Evolutionary conservation across 495 filamentous ascomycete genomes (phyloP).

Genomic region (Peziza echinospora): DNA sequence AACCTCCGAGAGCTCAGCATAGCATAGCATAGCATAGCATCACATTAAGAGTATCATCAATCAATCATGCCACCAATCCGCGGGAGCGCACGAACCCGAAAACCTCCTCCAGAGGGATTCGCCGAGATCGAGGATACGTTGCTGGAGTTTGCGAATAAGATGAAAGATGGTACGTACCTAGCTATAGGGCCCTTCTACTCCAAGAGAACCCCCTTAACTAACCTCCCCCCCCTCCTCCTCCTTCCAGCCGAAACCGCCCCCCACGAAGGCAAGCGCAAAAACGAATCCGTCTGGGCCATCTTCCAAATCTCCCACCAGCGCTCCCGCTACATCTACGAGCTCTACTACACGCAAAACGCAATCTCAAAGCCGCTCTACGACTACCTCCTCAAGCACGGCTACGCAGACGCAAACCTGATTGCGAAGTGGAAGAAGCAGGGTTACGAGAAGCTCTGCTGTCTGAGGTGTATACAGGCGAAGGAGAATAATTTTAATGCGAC

Average conservation of each 20-base stretch:
- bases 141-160: slow-evolving; percentile 86
- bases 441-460: slow-evolving; percentile 95
- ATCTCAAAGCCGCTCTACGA: slow-evolving; percentile 83
- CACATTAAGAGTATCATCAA: no score
- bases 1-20: no score
- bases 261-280: slow-evolving; percentile 47
- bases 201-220: neutral
- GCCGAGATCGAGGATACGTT: slow-evolving; percentile 92
- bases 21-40: no score
- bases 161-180: slow-evolving; percentile 87
- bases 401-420: slow-evolving; percentile 84
- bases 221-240: neutral
- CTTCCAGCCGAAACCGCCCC: slow-evolving; percentile 24
- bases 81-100: slow-evolving; percentile 47
- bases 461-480: slow-evolving; percentile 93
- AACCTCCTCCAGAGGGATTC: slow-evolving; percentile 87
- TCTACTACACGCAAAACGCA: slow-evolving; percentile 94
- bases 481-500: slow-evolving; percentile 98
- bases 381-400: slow-evolving; percentile 89
- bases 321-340: slow-evolving; percentile 81
- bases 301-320: slow-evolving; percentile 96
- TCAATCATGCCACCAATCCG: slow-evolving; percentile 67
- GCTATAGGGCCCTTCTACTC: neutral
- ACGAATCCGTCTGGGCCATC: slow-evolving; percentile 87
- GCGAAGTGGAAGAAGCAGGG: slow-evolving; percentile 99